phyloP scores from a whole-genome alignment of 1,284 basidiomycete genomes.

The Trametes hirsuta region DNA sequence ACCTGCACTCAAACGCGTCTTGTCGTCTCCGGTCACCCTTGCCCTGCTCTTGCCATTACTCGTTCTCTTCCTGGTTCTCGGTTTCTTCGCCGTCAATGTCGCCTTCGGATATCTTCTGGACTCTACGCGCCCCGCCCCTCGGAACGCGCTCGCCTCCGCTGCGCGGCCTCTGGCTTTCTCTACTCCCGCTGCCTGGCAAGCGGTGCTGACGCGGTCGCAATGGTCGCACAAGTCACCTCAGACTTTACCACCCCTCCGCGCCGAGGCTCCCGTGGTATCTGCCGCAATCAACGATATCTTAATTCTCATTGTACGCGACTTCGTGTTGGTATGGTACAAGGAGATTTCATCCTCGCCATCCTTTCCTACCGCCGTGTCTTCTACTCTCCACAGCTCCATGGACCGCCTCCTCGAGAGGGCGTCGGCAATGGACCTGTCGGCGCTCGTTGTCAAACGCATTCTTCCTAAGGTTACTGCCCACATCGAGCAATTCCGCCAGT shows the following conservation, averaged over 20 bases:
- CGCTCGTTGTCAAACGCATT: constrained; percentile 80
- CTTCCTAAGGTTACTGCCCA: constrained; percentile 88
- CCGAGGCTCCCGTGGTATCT: constrained; percentile 66
- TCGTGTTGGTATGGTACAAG: constrained; percentile 85
- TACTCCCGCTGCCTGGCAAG: constrained; percentile 91
- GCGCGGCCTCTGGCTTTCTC: constrained; percentile 81
- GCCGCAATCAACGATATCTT: constrained; percentile 77
- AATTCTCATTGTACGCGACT: constrained; percentile 79
- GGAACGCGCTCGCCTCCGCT: constrained; percentile 48
- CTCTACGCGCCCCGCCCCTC: constrained; percentile 36
- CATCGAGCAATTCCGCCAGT: constrained; percentile 88
- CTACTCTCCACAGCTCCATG: constrained; percentile 70
- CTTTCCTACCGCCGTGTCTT: constrained; percentile 86
- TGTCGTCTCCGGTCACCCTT: constrained; percentile 67
- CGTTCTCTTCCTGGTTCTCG: constrained; percentile 49
- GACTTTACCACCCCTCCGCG: constrained; percentile 61
- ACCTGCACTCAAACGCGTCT: constrained; percentile 53
- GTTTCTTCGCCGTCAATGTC: constrained; percentile 56
- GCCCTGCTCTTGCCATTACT: constrained; percentile 66
- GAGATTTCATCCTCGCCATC: constrained; percentile 83
- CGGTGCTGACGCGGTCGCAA: constrained; percentile 77
- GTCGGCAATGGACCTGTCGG: constrained; percentile 71
- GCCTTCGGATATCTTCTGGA: constrained; percentile 63
- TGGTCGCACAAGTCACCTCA: constrained; percentile 78
- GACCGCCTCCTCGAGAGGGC: constrained; percentile 60